Evolutionary conservation across 768 basidiomycete genomes (phyloP).

Genomic region (Epithele typhae): DNA sequence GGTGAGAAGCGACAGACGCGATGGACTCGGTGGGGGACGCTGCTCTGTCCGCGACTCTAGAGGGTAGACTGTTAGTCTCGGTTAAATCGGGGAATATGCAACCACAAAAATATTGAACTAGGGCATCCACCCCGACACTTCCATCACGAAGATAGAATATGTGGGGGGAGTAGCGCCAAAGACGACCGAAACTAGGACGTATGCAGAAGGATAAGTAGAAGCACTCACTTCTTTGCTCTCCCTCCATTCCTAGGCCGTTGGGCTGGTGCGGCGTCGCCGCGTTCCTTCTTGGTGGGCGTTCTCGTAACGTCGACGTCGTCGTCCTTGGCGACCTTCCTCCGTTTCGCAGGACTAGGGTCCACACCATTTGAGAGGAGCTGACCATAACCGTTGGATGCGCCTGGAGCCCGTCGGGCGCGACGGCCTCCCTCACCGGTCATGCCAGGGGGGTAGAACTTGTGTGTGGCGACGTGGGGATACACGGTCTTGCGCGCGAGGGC

Average conservation of each 20-base stretch:
- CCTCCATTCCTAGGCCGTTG: slow-evolving; percentile 46
- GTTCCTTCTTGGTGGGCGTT: slow-evolving; percentile 63
- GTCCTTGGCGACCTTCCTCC: slow-evolving; percentile 55
- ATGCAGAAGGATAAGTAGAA: slow-evolving; percentile 1
- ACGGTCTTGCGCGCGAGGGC: slow-evolving; percentile 57
- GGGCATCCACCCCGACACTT: too few species aligned
- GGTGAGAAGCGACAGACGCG: slow-evolving; percentile 66
- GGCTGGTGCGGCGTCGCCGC: slow-evolving; percentile 33
- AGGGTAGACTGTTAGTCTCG: neutral
- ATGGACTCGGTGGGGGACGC: slow-evolving; percentile 72
- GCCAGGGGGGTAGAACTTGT: slow-evolving; percentile 58
- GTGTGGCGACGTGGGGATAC: slow-evolving; percentile 72
- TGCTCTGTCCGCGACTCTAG: slow-evolving; percentile 45
- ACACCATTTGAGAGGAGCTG: slow-evolving; percentile 47
- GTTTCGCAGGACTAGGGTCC: slow-evolving; percentile 63
- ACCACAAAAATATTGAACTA: too few species aligned
- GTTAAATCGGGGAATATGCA: neutral
- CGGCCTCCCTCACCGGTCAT: slow-evolving; percentile 58
- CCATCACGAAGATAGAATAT: too few species aligned
- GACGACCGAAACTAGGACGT: neutral
- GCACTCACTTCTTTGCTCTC: slow-evolving; percentile 58
- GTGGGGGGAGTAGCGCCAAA: neutral
- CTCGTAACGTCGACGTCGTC: slow-evolving; percentile 59
- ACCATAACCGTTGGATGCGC: slow-evolving; percentile 28
- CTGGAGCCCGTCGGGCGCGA: slow-evolving; percentile 47